Conservation (phyloP, 2,329 filamentous ascomycete species). For the Talaromyces sp. region DNA sequence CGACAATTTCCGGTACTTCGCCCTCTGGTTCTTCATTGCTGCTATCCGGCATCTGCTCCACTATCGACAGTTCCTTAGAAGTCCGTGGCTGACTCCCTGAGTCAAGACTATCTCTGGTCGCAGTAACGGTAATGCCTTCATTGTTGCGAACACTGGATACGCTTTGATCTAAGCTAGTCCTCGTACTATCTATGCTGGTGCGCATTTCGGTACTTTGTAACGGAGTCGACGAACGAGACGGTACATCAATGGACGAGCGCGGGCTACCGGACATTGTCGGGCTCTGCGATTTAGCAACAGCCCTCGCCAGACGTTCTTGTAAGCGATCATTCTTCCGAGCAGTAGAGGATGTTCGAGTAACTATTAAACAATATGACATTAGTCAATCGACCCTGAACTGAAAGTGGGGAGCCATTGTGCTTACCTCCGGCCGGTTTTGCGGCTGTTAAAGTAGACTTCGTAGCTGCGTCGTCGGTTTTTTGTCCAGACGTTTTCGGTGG, state of each 20-base stretch:
- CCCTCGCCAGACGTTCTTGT: constrained; percentile 85
- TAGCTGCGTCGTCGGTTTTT: constrained; percentile 31
- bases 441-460: constrained; percentile 20
- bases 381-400: constrained; percentile 22
- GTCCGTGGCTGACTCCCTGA: constrained; percentile 25
- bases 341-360: constrained; percentile 65
- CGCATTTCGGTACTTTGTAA: constrained; percentile 47
- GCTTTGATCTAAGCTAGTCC: constrained; percentile 27
- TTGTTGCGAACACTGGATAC: constrained; percentile 21
- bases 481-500: constrained; percentile 27
- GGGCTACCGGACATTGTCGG: constrained; percentile 46
- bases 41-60: not conserved
- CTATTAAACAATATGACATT: constrained; percentile 32
- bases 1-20: constrained; percentile 7
- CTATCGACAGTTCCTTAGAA: constrained; percentile 29
- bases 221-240: constrained; percentile 55
- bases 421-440: constrained; percentile 32
- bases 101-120: constrained; percentile 34
- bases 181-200: constrained; percentile 36
- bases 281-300: constrained; percentile 71
- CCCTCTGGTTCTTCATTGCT: constrained; percentile 13
- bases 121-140: constrained; percentile 19
- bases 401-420: constrained; percentile 17
- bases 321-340: constrained; percentile 74
- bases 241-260: constrained; percentile 48